Evolutionary conservation across 345 rosid species (phyloP), one percentile per base, ranked within the genome.

Genomic region (Dipteronia dyeriana): DNA sequence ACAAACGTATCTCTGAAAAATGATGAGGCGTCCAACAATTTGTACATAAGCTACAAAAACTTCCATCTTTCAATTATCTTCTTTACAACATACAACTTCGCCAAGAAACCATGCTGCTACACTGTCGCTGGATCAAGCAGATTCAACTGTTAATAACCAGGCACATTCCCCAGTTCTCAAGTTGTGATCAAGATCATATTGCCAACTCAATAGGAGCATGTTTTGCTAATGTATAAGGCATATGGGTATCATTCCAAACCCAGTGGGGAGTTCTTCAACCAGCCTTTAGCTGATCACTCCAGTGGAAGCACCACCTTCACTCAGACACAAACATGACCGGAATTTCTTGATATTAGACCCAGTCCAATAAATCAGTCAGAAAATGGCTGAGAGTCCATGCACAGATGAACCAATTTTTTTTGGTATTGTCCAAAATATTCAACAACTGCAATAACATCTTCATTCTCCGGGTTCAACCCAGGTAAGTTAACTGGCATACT

Each of bases 361-460:
- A 10, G 22, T 4, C 65, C 25, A 22, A 60, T 57, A 10, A 19
- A n/a, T 88, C 77, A 93, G 73, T 93, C 97, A 7, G 88, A 74
- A 79, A 84, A 88, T 7, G 97, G 98, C 70, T 85, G 91, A 0
- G 91, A 81, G 76, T 95, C 99, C 98, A 95, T 88, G 87, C 98
- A 96, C 49, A 94, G 86, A 81, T 94, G 99, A 75, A 94, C 95
- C 86, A 92, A 75, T 85, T 91, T 96, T 79, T 91, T 91, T 81
- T 96, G 98, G 77, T 94, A 96, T 76, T 96, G 91, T 61, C 92
- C 96, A 81, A 83, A 94, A 77, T 87, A 92, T 84, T 96, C 98
- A 73, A 89, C 84, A 0, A 92, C 97, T 1, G 98, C 94, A 34
- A 89, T 70, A 23, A 89, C 97, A 84, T 96, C 97, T 80, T 89